Base-by-base conservation (phyloP, 2,329 filamentous ascomycete species). In the Exophiala viscosa region DNA sequence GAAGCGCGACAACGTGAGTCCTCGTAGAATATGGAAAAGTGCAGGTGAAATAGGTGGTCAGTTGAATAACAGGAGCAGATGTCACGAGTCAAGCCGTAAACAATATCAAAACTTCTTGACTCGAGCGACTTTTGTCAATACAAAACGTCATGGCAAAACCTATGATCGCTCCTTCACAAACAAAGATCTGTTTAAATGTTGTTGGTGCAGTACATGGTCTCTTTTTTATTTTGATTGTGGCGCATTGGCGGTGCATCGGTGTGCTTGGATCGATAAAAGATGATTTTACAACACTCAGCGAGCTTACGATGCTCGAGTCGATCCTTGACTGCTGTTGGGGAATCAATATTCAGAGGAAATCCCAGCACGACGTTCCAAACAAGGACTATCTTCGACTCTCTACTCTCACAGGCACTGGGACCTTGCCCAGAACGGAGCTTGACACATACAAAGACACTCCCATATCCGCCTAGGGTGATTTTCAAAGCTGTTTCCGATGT, bases 401-500 rank as follows among this genome's bases (percentile, higher is more conserved):
- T 61, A 18, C 55, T 63, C 18, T 56, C 53, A 20, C 61, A 59
- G 32, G 52, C 60, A 6, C 45, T 63, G 2, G 60, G 60, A 2
- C 45, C 59, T 28, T 63, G 60, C 42, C 58, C 56, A 11, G 46
- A 57, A 38, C 88, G 91, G 66, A 82, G 76, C 59, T 78, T 97
- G 52, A 82, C 80, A 46, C 90, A 90, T 9, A 78, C 79, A 15
- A 87, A 90, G 56, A 86, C 79, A 3, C 85, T 97, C 11, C 87
- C 88, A 11, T 95, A 95, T 76, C 73, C 84, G 0, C 76, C 83
- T 31, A 65, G 71, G 3, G 76, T 82, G 1, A 84, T 99, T 62
- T 99, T 93, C 81, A 77, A 78, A 61, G 80, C 96, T 49, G 91
- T 99, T 69, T 84, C 90, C 72, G 90, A 96, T 70, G 84, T 99